Base-by-base conservation (phyloP, 1,139 yeast genomes). In the Geotrichum bryndzae region DNA sequence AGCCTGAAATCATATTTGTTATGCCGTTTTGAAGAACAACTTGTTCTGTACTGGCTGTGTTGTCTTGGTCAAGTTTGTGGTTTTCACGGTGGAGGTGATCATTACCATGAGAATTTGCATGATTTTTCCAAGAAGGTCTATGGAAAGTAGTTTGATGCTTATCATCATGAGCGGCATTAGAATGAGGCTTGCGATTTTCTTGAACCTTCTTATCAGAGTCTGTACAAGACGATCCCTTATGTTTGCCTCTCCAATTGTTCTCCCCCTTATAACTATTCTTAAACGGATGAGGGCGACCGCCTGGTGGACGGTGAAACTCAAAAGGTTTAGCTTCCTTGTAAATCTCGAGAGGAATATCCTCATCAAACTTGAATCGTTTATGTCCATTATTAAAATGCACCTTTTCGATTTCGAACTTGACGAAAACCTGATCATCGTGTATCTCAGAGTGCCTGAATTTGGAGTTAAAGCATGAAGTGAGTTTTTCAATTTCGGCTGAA, bases 311-410 rank as follows among this genome's bases (percentile, higher is more conserved):
- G 13, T 53, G 18, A 10, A 29, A 27, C 18, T 38, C 23, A 29
- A 57, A 27, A 10, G 61, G 61, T 31, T 67, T 64, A 25, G 83
- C 84, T 1, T 74, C 70, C 64, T 80, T 80, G 70, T 87, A 87
- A 61, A 78, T 70, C 1, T 82, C 86, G n/a, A 80, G 75, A 58
- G 85, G 83, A 61, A 88, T 80, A 41, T 79, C 76, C 2, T 95
- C 96, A 66, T 87, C 87, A 71, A 80, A 88, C 7, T 91, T 88
- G 58, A 83, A 77, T 67, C 85, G 88, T 51, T 95, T 95, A 73
- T 87, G 88, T 0, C 95, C 95, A 33, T 95, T 95, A 60, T 88
- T 78, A 69, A 85, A 81, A 73, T 86, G 85, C 22, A 85, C 79
- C 3, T 79, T 80, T 1, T 82, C 81, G 8, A 87, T 87, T 29